Conservation (phyloP, 768 basidiomycete species). For the Hericium erinaceus region DNA sequence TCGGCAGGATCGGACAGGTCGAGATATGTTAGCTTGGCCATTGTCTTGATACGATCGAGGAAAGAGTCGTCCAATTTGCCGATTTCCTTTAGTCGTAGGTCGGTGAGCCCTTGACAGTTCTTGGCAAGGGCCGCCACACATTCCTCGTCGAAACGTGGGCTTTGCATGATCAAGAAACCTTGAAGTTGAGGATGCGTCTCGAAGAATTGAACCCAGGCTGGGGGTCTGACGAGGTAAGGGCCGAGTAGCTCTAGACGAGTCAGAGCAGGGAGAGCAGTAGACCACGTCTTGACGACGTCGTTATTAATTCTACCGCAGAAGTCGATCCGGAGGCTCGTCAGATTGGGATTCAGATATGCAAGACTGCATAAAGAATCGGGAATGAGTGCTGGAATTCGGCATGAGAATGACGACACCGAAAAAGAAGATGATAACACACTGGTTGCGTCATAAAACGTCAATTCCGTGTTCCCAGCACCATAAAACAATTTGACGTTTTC, state of each 20-base stretch:
- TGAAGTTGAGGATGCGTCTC: slow-evolving; percentile 49
- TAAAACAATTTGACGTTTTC: slow-evolving; percentile 85
- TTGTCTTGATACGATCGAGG: slow-evolving; percentile 37
- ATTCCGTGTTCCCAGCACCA: slow-evolving; percentile 49
- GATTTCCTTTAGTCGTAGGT: slow-evolving; percentile 72
- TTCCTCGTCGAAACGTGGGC: slow-evolving; percentile 72
- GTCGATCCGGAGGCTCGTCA: slow-evolving; percentile 71
- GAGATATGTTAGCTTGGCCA: slow-evolving; percentile 43
- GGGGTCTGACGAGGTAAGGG: slow-evolving; percentile 72
- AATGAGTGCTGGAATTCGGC: slow-evolving; percentile 47
- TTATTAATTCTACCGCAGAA: slow-evolving; percentile 79
- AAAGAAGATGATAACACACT: slow-evolving; percentile 39
- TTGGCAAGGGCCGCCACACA: slow-evolving; percentile 52
- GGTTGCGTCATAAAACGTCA: slow-evolving; percentile 84
- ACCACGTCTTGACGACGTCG: slow-evolving; percentile 48
- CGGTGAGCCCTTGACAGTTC: slow-evolving; percentile 46
- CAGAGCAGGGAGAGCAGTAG: slow-evolving; percentile 53
- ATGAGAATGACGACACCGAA: not conserved
- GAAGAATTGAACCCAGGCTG: slow-evolving; percentile 73
- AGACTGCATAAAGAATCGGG: slow-evolving; percentile 62
- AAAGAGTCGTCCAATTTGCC: slow-evolving; percentile 63
- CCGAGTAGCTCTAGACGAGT: slow-evolving; percentile 73
- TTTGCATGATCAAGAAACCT: slow-evolving; percentile 74
- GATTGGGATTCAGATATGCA: slow-evolving; percentile 73
- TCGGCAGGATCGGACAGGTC: slow-evolving; percentile 59